Evolutionary conservation across 2,329 filamentous ascomycete genomes (phyloP).

Genomic region (Claviceps sp.): DNA sequence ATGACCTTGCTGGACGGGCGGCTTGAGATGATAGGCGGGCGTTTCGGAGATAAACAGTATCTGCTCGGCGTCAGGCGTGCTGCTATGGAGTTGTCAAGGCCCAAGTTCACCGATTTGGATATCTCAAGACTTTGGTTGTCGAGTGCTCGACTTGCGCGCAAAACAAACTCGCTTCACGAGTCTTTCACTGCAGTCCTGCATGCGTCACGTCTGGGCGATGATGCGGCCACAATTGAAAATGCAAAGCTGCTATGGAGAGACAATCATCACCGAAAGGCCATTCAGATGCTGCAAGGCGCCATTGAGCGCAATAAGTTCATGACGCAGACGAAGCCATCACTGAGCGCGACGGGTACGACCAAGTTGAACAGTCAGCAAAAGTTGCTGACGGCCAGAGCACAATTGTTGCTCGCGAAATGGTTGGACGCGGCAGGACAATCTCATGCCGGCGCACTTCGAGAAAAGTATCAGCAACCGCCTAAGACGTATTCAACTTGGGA

Average conservation of each 20-base stretch:
- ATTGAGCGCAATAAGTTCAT: constrained; percentile 72
- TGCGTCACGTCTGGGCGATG: constrained; percentile 71
- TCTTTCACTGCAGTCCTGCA: constrained; percentile 91
- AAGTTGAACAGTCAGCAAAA: constrained; percentile 37
- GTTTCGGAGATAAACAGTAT: constrained; percentile 87
- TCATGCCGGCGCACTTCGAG: constrained; percentile 63
- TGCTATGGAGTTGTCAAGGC: constrained; percentile 63
- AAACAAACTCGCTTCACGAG: constrained; percentile 69
- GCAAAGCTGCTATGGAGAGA: constrained; percentile 88
- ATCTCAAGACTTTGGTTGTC: constrained; percentile 76
- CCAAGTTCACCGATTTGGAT: constrained; percentile 54
- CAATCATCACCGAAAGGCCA: constrained; percentile 86
- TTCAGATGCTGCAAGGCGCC: constrained; percentile 76
- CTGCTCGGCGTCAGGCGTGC: constrained; percentile 75
- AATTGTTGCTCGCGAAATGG: constrained; percentile 91
- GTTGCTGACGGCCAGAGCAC: constrained; percentile 59
- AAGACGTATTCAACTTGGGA: constrained; percentile 66
- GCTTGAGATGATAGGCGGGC: constrained; percentile 81
- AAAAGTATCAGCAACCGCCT: constrained; percentile 74
- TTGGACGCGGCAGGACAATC: constrained; percentile 90
- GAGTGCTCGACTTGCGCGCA: constrained; percentile 74
- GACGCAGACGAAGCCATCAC: constrained; percentile 26
- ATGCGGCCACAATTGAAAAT: constrained; percentile 86
- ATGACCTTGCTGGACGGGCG: constrained; percentile 47
- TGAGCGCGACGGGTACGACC: constrained; percentile 18